A percentile compares a stretch with the other conserved stretches of the same genome.
Evolutionary conservation across 192 early-diverging fungal genomes (phyloP).

Genomic region (Globomyces pollinis-pini): DNA sequence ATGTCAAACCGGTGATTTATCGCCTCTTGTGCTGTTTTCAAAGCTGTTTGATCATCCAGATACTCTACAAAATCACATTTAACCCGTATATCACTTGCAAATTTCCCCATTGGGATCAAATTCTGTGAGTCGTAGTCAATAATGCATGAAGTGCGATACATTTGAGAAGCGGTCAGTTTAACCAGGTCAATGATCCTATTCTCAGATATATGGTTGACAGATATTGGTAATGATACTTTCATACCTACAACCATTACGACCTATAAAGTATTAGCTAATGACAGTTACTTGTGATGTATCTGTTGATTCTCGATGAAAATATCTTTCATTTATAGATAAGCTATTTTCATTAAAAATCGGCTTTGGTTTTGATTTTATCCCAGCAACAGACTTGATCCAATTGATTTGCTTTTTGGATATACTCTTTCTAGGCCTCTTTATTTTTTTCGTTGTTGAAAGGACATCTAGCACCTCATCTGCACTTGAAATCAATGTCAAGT

Average conservation of each 20-base stretch:
- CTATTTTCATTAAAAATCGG: conserved; percentile 23
- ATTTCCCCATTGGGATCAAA: conserved; percentile 19
- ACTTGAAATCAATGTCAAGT: no score
- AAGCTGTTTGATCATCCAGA: not conserved
- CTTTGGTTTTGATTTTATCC: conserved; percentile 7
- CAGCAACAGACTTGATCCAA: not conserved
- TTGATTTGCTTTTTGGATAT: no score
- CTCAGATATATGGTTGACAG: not conserved
- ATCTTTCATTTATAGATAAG: conserved; percentile 35
- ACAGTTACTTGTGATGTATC: conserved; percentile 18
- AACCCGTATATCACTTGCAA: conserved; percentile 24
- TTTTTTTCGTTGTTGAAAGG: no score
- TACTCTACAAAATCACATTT: conserved; percentile 11
- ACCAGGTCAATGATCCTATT: conserved; percentile 31
- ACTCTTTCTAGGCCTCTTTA: no score
- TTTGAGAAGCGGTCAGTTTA: conserved; percentile 24
- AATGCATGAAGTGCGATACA: conserved; percentile 28
- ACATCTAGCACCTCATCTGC: no score
- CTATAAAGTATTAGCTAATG: conserved; percentile 15
- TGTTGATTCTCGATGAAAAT: conserved; percentile 32
- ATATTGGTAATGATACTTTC: conserved; percentile 24
- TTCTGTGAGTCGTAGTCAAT: conserved; percentile 28
- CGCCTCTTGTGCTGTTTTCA: conserved; percentile 10
- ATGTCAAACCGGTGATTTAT: conserved; percentile 40
- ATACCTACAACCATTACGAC: conserved; percentile 37